phyloP scores from a whole-genome alignment of 139 green algal species.

The Trebouxia sp. region DNA sequence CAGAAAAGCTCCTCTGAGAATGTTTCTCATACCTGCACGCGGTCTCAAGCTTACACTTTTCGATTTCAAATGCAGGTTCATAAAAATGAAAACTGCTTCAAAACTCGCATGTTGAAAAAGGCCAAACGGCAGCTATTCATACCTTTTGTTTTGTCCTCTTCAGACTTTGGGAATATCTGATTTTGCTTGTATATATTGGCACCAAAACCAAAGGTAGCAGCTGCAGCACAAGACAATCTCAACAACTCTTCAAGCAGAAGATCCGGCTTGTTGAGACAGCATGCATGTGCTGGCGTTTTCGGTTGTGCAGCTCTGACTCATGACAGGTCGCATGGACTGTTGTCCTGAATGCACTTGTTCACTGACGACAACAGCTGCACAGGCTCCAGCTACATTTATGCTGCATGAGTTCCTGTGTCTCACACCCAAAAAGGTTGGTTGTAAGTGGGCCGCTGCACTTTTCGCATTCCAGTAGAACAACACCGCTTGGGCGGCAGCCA shows the following conservation, averaged over 20 bases:
- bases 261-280: too few relatives aligned
- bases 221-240: conserved; percentile 23
- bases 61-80: too few relatives aligned
- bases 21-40: conserved; percentile 52
- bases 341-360: too few relatives aligned
- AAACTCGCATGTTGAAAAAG: too few relatives aligned
- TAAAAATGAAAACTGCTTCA: too few relatives aligned
- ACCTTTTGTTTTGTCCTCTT: conserved; percentile 52
- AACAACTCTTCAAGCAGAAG: too few relatives aligned
- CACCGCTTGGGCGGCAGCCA: conserved; percentile 37
- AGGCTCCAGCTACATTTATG: not conserved
- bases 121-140: not conserved
- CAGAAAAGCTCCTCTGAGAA: conserved; percentile 51
- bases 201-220: conserved; percentile 40
- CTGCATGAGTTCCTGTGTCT: not conserved
- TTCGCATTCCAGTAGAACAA: conserved; percentile 51
- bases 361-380: too few relatives aligned
- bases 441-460: conserved; percentile 39
- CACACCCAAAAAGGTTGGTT: conserved; percentile 52
- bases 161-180: conserved; percentile 45
- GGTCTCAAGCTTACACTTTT: too few relatives aligned
- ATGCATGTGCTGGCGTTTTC: too few relatives aligned
- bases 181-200: conserved; percentile 59
- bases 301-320: too few relatives aligned
- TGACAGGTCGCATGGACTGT: too few relatives aligned